Base-by-base conservation (phyloP, 2,329 filamentous ascomycete species). In the Venturia asperata region DNA sequence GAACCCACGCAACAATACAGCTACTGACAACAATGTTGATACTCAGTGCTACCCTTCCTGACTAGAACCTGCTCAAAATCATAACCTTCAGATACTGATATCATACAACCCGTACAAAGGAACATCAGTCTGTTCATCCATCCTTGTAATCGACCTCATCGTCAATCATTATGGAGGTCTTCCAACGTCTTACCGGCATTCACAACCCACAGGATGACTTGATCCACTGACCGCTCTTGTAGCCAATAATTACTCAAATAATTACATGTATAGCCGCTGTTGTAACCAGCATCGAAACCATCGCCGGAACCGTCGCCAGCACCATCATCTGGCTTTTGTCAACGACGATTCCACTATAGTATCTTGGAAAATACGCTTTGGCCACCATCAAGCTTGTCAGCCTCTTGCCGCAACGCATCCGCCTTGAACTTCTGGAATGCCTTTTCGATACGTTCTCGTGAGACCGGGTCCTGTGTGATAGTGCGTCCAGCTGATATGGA, bases 341-440 rank as follows among this genome's bases (percentile, higher is more conserved):
- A 62, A 21, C n/a, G 3, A n/a, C 21, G 27, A 19, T n/a, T n/a
- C 1, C n/a, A 39, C 37, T 49, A 63, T 21, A 63, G 17, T 43
- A 63, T 49, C 45, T 63, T 63, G 17, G 34, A 47, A 11, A 64
- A 41, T 24, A 64, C 37, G 41, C 63, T 64, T 39, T 55, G 45
- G 13, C 69, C 47, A 68, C 71, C 74, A 47, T 88, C 85, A 66
- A 89, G 68, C 34, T 75, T 70, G 68, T 83, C 77, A 11, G 86
- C 82, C 75, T 89, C 80, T 67, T 79, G 80, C 70, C 83, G 81
- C 70, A 89, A 71, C n/a, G 83, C 80, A 75, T 89, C 87, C 0
- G 83, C 84, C 66, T 81, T 81, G 72, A 88, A 88, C 65, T 78
- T 80, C 68, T 82, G 78, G 67, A 87, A 89, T 0, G 87, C 87